Conservation (phyloP, 768 basidiomycete species). For the Mycena alexandri region DNA sequence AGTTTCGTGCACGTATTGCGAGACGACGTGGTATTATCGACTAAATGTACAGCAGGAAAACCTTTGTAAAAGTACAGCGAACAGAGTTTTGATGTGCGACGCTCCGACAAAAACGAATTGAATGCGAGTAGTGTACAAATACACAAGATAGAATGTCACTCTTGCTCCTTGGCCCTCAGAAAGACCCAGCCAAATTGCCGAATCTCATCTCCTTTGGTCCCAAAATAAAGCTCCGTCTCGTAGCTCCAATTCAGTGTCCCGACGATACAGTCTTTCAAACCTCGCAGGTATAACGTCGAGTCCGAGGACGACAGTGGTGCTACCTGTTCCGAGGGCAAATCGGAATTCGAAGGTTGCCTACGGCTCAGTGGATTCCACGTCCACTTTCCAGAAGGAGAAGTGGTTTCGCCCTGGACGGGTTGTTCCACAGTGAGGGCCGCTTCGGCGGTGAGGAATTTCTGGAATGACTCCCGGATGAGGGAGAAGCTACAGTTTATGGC, state of each 20-base stretch:
- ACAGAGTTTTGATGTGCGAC: too few relatives aligned
- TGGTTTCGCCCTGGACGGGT: background rate
- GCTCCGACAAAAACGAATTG: too few relatives aligned
- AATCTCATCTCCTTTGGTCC: slow-evolving; percentile 32
- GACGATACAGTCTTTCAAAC: slow-evolving; percentile 66
- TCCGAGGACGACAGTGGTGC: slow-evolving; percentile 14
- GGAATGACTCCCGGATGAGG: slow-evolving; percentile 54
- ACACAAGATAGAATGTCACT: background rate
- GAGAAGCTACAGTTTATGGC: slow-evolving; percentile 59
- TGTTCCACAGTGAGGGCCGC: slow-evolving; percentile 32
- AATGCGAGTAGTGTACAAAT: background rate
- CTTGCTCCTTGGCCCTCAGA: slow-evolving; percentile 12
- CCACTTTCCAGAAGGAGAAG: slow-evolving; percentile 12
- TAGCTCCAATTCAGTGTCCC: slow-evolving; percentile 51
- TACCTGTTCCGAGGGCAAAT: background rate
- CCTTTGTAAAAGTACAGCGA: too few relatives aligned
- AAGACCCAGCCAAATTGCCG: slow-evolving; percentile 36
- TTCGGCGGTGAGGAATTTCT: slow-evolving; percentile 50
- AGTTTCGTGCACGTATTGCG: slow-evolving; percentile 32
- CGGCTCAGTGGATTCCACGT: slow-evolving; percentile 35
- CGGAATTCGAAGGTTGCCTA: slow-evolving; percentile 4
- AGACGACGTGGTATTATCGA: slow-evolving; percentile 26
- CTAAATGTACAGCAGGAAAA: too few relatives aligned
- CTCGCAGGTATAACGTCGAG: slow-evolving; percentile 56
- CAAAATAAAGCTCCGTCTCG: slow-evolving; percentile 36